Evolutionary conservation across 2,329 filamentous ascomycete species (phyloP), one percentile per base, ranked within the genome.

Genomic region (Trichophyton equinum): DNA sequence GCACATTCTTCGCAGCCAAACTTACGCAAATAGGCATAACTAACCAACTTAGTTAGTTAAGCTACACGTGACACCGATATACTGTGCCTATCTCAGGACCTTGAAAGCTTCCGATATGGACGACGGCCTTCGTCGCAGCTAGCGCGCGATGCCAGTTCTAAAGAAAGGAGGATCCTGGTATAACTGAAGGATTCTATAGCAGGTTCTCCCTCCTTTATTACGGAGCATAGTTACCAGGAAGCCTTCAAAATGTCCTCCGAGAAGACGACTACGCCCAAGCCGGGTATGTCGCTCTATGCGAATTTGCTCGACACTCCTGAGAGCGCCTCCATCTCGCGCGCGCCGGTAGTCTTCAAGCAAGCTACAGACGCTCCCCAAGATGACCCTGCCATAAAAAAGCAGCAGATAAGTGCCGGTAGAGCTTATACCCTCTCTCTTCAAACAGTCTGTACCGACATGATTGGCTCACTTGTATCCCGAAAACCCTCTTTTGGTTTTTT

Each of bases 281-380:
- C 70, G 62, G 74, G 77, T 61, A 78, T 90, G 66, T 91, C 89
- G 18, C 83, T 95, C 4, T 96, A 96, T 72, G 91, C 89, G 60
- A 89, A 95, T 72, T 81, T 95, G 49, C 83, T 94, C 64, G 86
- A 89, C 67, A 73, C 76, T 2, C 71, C 72, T 40, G 71, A 75
- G 18, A 60, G 83, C 20, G 75, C 78, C 55, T 88, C 87, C n/a
- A 89, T 92, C 67, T 89, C 88, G 15, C 83, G 86, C 67, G 87
- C 83, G 1, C 88, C 89, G 0, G 84, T 91, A 58, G 80, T 86
- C 60, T 91, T 91, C 74, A 84, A 83, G 64, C 76, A 85, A 67
- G 72, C 76, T 62, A 76, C 77, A 62, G 76, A 82, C 66, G 65
- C 78, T 64, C 73, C 76, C 60, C 66, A 74, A 67, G 78, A 79